A percentile compares a stretch with the other conserved stretches of the same genome.
Evolutionary conservation across 1,284 basidiomycete genomes (phyloP).

Genomic region (Psilocybe mexicana): DNA sequence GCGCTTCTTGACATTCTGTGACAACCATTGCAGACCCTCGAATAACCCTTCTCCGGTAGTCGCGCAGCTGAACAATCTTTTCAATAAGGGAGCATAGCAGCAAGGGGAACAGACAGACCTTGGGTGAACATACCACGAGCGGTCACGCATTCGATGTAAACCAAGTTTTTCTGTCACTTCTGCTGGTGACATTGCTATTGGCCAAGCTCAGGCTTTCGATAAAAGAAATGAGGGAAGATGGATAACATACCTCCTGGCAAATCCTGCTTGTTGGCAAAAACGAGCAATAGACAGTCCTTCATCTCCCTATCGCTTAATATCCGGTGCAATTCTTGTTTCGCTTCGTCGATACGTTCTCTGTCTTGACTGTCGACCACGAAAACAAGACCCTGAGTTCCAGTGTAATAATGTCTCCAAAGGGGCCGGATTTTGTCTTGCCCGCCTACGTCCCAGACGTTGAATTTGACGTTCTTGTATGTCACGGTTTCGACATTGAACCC

Average conservation of each 20-base stretch:
- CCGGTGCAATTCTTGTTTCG: constrained; percentile 92
- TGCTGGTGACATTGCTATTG: constrained; percentile 93
- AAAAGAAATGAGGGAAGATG: constrained; percentile 10
- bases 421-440: constrained; percentile 99
- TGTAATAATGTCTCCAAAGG: constrained; percentile 97
- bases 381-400: constrained; percentile 99
- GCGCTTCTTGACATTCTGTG: constrained; percentile 93
- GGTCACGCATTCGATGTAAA: constrained; percentile 92
- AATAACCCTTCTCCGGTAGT: constrained; percentile 95
- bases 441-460: constrained; percentile 99
- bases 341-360: constrained; percentile 94
- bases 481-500: constrained; percentile 99
- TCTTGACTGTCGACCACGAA: constrained; percentile 94
- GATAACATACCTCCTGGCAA: constrained; percentile 78
- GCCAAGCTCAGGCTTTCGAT: constrained; percentile 5
- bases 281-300: constrained; percentile 95
- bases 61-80: constrained; percentile 66
- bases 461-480: constrained; percentile 99
- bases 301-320: constrained; percentile 98
- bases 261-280: constrained; percentile 99
- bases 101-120: constrained; percentile 59
- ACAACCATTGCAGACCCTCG: constrained; percentile 95
- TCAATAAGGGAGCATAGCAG: not conserved
- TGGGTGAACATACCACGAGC: constrained; percentile 99
- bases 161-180: constrained; percentile 98